These are phyloP conservation scores for Pholiota molesta DNA, from an alignment of 768 basidiomycete species.

Conservation along the genomic window DNA sequence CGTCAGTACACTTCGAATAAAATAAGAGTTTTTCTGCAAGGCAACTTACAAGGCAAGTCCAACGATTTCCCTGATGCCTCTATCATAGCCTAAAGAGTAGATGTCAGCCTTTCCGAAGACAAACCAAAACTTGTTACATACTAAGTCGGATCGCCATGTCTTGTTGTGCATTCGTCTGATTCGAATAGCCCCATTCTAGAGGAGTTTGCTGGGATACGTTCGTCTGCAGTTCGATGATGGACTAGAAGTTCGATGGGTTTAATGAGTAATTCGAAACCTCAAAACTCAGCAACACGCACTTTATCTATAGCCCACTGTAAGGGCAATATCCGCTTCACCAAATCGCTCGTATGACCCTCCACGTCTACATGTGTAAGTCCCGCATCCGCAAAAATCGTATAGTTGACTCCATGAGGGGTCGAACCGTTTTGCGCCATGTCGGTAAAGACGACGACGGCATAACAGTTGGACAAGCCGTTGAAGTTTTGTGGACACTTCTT, in stretches of 20 bases:
- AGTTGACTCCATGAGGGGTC: slow-evolving; percentile 49
- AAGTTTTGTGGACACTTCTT: slow-evolving; percentile 47
- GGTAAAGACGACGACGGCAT: slow-evolving; percentile 65
- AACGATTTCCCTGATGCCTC: slow-evolving; percentile 14
- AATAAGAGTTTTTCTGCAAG: not conserved
- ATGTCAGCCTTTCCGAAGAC: not conserved
- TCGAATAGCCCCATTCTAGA: slow-evolving; percentile 36
- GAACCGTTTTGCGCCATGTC: slow-evolving; percentile 50
- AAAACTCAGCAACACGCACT: slow-evolving; percentile 36
- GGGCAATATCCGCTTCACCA: slow-evolving; percentile 67
- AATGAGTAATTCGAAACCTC: slow-evolving; percentile 3
- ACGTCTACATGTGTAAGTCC: slow-evolving; percentile 70
- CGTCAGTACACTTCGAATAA: not conserved
- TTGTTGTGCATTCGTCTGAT: slow-evolving; percentile 10
- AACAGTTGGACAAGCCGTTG: slow-evolving; percentile 69
- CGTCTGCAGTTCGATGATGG: slow-evolving; percentile 70
- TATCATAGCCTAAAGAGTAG: slow-evolving; percentile 14
- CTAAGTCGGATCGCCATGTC: slow-evolving; percentile 6
- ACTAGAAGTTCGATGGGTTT: slow-evolving; percentile 42
- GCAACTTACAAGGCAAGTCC: slow-evolving; percentile 19
- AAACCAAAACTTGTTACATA: not conserved
- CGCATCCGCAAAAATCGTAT: slow-evolving; percentile 70
- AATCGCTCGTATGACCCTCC: slow-evolving; percentile 62
- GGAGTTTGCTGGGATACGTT: slow-evolving; percentile 49
- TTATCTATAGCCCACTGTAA: slow-evolving; percentile 79